Base-by-base conservation (phyloP, 2,329 filamentous ascomycete genomes). In the Bertia moriformis region DNA sequence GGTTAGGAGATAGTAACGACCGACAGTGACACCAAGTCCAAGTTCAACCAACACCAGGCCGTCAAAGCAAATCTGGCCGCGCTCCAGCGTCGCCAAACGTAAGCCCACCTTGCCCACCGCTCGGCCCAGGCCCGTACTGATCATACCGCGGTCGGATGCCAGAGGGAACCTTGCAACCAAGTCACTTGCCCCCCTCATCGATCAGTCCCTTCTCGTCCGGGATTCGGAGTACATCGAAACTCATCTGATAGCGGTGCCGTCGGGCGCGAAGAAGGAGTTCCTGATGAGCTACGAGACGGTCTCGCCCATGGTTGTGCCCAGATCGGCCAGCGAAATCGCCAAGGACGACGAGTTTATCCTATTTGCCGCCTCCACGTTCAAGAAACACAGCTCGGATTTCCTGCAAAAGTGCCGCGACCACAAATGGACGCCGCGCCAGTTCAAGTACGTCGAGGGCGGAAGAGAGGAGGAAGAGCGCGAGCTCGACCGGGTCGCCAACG, bases 191-290 rank as follows among this genome's bases (percentile, higher is more conserved):
- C 78, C 86, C 12, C 76, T 96, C 45, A 81, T 98, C 49, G 73
- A 89, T 51, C 87, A 89, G 5, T 67, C 72, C 40, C 63, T 88
- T 42, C 71, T 94, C 33, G 73, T 95, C 46, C 82, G 82, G 58
- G 79, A 94, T 55, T 95, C 88, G 14, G 91, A 98, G 62, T 96
- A 94, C 62, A 78, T 98, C 49, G 87, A 95, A 63, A 95, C 91
- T 19, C 88, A 95, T 56, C 77, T 98, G 19, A 71, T 98, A 47
- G 91, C 85, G 14, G 84, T 98, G 7, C 91, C 91, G 2, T 75
- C 72, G 37, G 78, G 75, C 48, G 67, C 73, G 41, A 78, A 82
- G 51, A 94, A 93, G 57, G 89, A 96, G 29, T 98, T 94, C 53
- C 64, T 93, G 46, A 81, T 80, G 55, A 76, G 69, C 46, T 98